Evolutionary conservation across 371 early-diverging fungal genomes (phyloP).

Genomic region (Mycotypha africana): DNA sequence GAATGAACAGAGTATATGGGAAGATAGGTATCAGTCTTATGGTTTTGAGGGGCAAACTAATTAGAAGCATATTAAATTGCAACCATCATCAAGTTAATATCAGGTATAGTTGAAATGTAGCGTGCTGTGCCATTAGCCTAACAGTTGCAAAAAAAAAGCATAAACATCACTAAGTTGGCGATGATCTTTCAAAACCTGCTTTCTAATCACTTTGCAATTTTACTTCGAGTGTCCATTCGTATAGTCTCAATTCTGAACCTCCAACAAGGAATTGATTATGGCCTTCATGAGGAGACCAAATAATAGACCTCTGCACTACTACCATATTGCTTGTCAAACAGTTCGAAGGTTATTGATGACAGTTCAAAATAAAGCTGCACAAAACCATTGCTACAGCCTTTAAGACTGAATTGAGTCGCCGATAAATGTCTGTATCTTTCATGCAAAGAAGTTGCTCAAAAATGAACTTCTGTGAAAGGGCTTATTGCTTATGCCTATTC

Average conservation of each 20-base stretch:
- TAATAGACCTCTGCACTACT: conserved; percentile 34
- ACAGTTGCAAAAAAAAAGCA: too few species aligned
- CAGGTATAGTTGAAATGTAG: conserved; percentile 55
- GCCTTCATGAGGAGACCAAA: conserved; percentile 63
- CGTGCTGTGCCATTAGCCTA: conserved; percentile 47
- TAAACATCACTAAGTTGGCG: neutral
- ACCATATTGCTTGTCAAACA: too few species aligned
- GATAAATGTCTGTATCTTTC: too few species aligned
- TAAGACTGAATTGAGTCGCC: too few species aligned
- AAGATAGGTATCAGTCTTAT: neutral
- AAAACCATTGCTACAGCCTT: too few species aligned
- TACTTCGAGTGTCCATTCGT: conserved; percentile 63
- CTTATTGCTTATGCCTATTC: too few species aligned
- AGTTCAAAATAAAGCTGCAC: too few species aligned
- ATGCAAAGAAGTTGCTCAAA: too few species aligned
- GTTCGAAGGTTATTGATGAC: too few species aligned
- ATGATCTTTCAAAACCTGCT: neutral
- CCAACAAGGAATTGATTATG: conserved; percentile 61
- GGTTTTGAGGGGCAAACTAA: too few species aligned
- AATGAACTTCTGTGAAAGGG: too few species aligned
- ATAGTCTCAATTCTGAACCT: conserved; percentile 60
- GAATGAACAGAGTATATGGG: neutral
- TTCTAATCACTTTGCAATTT: neutral
- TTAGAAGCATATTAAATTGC: neutral
- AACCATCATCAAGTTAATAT: conserved; percentile 62